Conservation (phyloP, 108 stramenopile genomes). For the Mayamaea pseudoterrestris region DNA sequence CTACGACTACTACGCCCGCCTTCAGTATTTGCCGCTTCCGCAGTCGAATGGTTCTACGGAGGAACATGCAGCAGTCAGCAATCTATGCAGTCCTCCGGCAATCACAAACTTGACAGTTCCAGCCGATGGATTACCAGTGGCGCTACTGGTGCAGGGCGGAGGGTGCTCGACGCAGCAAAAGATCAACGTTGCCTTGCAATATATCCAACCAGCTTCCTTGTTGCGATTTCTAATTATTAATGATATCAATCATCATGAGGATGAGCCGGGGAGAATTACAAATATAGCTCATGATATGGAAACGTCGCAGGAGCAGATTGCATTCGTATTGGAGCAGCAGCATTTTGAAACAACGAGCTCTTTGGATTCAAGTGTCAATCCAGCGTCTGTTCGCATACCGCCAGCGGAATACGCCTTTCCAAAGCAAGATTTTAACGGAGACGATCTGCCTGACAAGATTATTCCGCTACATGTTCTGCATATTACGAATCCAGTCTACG, state of each 20-base stretch:
- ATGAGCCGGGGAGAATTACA: too few relatives aligned
- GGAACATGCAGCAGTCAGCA: neutral
- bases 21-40: constrained; percentile 20
- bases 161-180: constrained; percentile 36
- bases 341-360: neutral
- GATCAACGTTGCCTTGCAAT: constrained; percentile 17
- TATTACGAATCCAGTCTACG: constrained; percentile 2
- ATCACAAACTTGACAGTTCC: constrained; percentile 14
- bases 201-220: constrained; percentile 17
- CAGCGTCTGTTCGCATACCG: neutral
- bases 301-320: neutral
- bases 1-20: constrained; percentile 29
- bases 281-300: too few relatives aligned
- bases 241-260: neutral
- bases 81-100: neutral
- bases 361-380: neutral
- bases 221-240: constrained; percentile 30
- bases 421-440: neutral
- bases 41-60: constrained; percentile 13
- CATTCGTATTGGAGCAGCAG: neutral
- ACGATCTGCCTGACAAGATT: neutral
- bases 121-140: constrained; percentile 31
- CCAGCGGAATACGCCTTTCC: neutral
- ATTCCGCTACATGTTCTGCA: constrained; percentile 9
- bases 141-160: constrained; percentile 22